phyloP scores from a whole-genome alignment of 2,329 filamentous ascomycete genomes.

The Arthrobotrys sinensis region DNA sequence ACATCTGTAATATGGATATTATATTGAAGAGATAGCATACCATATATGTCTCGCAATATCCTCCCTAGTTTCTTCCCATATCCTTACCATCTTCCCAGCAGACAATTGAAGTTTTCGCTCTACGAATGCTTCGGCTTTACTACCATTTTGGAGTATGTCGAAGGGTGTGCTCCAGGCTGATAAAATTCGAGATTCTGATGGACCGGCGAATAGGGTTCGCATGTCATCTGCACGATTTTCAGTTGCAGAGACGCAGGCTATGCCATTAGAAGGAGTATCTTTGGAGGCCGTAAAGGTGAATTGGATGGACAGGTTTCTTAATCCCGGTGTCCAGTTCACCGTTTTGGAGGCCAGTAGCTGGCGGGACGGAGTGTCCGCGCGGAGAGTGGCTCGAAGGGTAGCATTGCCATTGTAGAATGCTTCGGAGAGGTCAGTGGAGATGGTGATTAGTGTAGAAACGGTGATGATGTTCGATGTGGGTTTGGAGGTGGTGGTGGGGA shows the following conservation, averaged over 20 bases:
- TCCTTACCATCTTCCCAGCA: constrained; percentile 68
- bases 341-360: constrained; percentile 52
- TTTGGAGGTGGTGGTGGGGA: constrained; percentile 70
- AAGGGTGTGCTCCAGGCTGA: constrained; percentile 63
- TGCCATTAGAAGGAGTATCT: constrained; percentile 20
- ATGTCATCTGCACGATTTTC: constrained; percentile 62
- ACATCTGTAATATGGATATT: constrained; percentile 68
- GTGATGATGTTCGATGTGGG: constrained; percentile 66
- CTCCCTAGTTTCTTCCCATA: constrained; percentile 81
- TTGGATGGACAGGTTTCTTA: constrained; percentile 62
- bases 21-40: constrained; percentile 67
- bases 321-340: constrained; percentile 62
- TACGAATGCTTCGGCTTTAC: constrained; percentile 71
- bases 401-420: constrained; percentile 68
- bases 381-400: constrained; percentile 59
- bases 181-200: constrained; percentile 51
- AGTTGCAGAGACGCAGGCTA: constrained; percentile 60
- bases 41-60: constrained; percentile 81
- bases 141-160: constrained; percentile 43
- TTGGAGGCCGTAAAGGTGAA: constrained; percentile 40
- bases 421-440: constrained; percentile 80
- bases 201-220: constrained; percentile 36
- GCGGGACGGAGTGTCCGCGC: constrained; percentile 30
- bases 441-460: constrained; percentile 73
- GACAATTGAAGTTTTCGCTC: constrained; percentile 72